Percentiles rank a stretch among this genome's conserved stretches.
Conservation (phyloP, 345 rosid genomes). For the Schrenkiella parvula region DNA sequence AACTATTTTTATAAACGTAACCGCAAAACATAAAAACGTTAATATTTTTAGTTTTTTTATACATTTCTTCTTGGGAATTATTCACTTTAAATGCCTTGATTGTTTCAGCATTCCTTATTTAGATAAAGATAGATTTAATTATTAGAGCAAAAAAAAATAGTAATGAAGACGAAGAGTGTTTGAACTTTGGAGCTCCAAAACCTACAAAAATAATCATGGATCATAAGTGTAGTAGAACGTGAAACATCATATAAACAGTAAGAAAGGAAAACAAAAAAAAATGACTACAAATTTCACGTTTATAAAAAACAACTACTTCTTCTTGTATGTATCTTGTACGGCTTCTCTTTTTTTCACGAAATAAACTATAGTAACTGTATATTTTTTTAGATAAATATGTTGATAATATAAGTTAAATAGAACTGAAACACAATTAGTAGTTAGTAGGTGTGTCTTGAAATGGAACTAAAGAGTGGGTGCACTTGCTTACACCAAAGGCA, state of each 20-base stretch:
- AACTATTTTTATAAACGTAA: too few relatives aligned
- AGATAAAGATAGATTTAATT: constrained; percentile 21
- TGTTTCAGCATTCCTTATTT: constrained; percentile 7
- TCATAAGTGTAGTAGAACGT: constrained; percentile 28
- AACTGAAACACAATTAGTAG: constrained; percentile 14
- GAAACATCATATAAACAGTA: constrained; percentile 23
- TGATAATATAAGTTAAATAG: constrained; percentile 13
- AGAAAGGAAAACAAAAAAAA: too few relatives aligned
- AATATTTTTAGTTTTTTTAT: too few relatives aligned
- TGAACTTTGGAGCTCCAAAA: constrained; percentile 13
- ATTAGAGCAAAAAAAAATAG: not conserved
- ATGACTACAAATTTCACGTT: constrained; percentile 11
- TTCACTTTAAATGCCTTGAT: too few relatives aligned
- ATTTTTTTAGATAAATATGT: not conserved
- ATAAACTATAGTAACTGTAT: not conserved
- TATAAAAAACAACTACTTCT: not conserved
- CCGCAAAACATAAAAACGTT: not conserved
- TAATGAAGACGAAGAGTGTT: constrained; percentile 8
- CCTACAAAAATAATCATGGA: constrained; percentile 18
- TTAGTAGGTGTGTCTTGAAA: constrained; percentile 28
- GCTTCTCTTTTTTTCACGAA: constrained; percentile 2
- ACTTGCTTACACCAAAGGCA: constrained; percentile 24
- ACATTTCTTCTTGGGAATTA: too few relatives aligned
- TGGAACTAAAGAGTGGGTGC: constrained; percentile 29
- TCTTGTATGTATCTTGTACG: constrained; percentile 19